Percentiles rank a stretch among this genome's conserved stretches.
These are phyloP conservation scores for Syzygium grande DNA, from an alignment of 345 rosid genomes.

Conservation along the genomic window DNA sequence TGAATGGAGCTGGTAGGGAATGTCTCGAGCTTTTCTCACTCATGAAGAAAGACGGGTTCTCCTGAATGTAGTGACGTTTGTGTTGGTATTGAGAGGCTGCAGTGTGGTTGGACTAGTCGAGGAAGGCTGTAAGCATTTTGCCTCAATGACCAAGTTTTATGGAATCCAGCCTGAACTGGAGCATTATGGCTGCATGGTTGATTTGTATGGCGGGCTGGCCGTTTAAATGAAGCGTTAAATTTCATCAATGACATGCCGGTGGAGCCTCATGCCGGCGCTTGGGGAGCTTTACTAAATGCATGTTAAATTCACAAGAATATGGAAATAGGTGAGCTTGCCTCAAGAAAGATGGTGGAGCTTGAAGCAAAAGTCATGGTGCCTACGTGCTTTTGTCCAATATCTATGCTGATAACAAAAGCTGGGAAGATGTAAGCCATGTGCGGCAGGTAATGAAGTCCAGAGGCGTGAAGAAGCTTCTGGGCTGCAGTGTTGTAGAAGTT, in stretches of 20 bases:
- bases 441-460: constrained; percentile 40
- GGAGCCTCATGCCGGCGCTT: constrained; percentile 53
- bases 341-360: constrained; percentile 40
- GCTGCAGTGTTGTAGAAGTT: constrained; percentile 52
- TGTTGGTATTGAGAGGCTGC: constrained; percentile 52
- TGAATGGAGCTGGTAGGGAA: constrained; percentile 39
- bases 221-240: constrained; percentile 31
- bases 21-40: constrained; percentile 44
- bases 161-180: constrained; percentile 45
- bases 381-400: constrained; percentile 57
- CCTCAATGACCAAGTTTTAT: constrained; percentile 36
- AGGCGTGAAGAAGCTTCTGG: constrained; percentile 49
- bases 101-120: constrained; percentile 43
- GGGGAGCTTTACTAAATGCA: constrained; percentile 68
- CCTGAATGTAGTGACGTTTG: constrained; percentile 45
- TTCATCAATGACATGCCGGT: constrained; percentile 42
- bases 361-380: constrained; percentile 45
- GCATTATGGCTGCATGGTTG: constrained; percentile 74
- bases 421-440: constrained; percentile 37
- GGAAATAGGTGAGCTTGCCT: constrained; percentile 45
- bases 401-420: constrained; percentile 45
- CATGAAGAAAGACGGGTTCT: constrained; percentile 33
- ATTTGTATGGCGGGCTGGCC: constrained; percentile 50
- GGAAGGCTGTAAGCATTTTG: constrained; percentile 40
- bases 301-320: constrained; percentile 43